These are phyloP conservation scores for Barbarea vulgaris DNA, from an alignment of 345 rosid species.

Conservation along the genomic window DNA sequence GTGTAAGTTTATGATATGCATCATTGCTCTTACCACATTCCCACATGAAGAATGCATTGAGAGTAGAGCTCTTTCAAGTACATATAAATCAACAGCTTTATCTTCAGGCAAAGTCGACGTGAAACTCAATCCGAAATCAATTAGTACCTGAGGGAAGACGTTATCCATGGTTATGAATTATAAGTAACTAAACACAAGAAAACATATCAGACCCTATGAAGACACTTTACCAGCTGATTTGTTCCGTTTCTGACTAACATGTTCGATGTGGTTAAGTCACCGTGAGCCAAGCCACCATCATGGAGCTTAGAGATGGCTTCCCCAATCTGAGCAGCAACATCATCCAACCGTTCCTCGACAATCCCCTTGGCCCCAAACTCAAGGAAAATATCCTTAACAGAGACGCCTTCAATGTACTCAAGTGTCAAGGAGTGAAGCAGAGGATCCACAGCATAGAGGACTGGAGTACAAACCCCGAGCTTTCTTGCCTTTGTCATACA, in stretches of 20 bases:
- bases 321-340: slow-evolving; percentile 85
- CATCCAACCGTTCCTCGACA: slow-evolving; percentile 66
- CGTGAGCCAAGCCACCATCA: slow-evolving; percentile 96
- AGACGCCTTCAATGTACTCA: slow-evolving; percentile 77
- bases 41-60: slow-evolving; percentile 97
- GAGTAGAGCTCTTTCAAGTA: slow-evolving; percentile 90
- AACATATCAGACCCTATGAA: not conserved
- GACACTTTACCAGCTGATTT: slow-evolving; percentile 63
- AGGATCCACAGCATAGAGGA: slow-evolving; percentile 74
- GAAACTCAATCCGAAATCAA: slow-evolving; percentile 95
- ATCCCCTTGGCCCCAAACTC: slow-evolving; percentile 69
- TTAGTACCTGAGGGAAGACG: slow-evolving; percentile 60
- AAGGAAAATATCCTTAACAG: slow-evolving; percentile 81
- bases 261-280: slow-evolving; percentile 94
- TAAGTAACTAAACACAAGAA: not conserved
- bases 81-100: slow-evolving; percentile 94
- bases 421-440: slow-evolving; percentile 72
- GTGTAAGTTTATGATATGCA: not conserved
- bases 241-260: slow-evolving; percentile 68
- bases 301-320: slow-evolving; percentile 84
- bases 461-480: slow-evolving; percentile 83
- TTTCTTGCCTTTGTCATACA: slow-evolving; percentile 95
- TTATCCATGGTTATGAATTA: slow-evolving; percentile 23
- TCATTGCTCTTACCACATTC: slow-evolving; percentile 72
- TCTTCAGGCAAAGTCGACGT: slow-evolving; percentile 94